Evolutionary conservation across 129 eudicot genomes (phyloP).

Genomic region (Heracleum sosnowskyi): DNA sequence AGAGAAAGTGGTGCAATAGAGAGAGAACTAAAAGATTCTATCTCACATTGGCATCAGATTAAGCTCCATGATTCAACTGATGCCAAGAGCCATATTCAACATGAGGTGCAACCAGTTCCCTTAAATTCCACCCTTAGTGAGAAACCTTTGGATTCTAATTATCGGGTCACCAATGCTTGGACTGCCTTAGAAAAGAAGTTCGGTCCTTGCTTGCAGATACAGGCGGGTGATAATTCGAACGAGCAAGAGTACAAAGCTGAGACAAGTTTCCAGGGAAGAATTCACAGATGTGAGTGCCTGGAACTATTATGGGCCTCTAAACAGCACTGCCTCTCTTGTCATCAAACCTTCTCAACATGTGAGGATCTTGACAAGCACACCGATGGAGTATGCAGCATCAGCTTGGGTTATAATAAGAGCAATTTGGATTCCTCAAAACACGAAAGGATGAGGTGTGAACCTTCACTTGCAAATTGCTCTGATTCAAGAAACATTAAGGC

Average conservation of each 20-base stretch:
- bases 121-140: constrained; percentile 3
- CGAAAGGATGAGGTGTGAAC: constrained; percentile 14
- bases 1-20: constrained; percentile 46
- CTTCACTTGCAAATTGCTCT: constrained; percentile 11
- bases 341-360: constrained; percentile 36
- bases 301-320: constrained; percentile 59
- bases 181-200: constrained; percentile 44
- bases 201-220: constrained; percentile 32
- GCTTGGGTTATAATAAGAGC: constrained; percentile 14
- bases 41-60: constrained; percentile 47
- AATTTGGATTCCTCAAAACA: constrained; percentile 17
- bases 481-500: constrained; percentile 7
- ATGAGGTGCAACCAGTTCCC: constrained; percentile 1
- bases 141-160: constrained; percentile 27
- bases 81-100: constrained; percentile 17
- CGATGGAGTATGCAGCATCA: constrained; percentile 29
- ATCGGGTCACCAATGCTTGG: constrained; percentile 48
- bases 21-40: constrained; percentile 66
- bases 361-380: constrained; percentile 48
- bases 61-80: constrained; percentile 16
- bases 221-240: constrained; percentile 14
- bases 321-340: constrained; percentile 72
- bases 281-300: constrained; percentile 69
- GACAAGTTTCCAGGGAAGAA: constrained; percentile 18
- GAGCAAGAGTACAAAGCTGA: constrained; percentile 26